Evolutionary conservation across 2,329 filamentous ascomycete genomes (phyloP).

Genomic region (Trichoderma atroviride): DNA sequence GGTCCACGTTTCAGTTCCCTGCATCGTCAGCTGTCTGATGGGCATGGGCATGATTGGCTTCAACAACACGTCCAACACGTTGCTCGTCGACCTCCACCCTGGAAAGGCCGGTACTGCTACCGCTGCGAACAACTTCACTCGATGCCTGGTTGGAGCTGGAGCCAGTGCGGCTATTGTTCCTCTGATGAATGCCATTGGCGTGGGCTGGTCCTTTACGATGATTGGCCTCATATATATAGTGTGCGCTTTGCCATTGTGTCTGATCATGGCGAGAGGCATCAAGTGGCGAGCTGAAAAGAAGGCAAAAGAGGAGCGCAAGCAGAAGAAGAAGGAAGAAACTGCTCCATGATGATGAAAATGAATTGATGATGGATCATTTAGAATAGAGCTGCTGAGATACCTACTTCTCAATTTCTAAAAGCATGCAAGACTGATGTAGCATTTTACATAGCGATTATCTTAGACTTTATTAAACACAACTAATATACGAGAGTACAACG

Average conservation of each 20-base stretch:
- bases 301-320: conserved; percentile 34
- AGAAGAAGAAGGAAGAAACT: conserved; percentile 27
- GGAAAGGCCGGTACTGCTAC: conserved; percentile 55
- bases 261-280: conserved; percentile 48
- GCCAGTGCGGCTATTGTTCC: conserved; percentile 55
- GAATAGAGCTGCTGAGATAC: not conserved
- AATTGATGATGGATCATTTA: not conserved
- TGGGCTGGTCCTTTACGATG: conserved; percentile 56
- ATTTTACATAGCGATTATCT: not conserved
- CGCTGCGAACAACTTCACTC: conserved; percentile 58
- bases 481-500: not conserved
- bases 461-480: not conserved
- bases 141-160: conserved; percentile 58
- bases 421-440: not conserved
- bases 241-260: conserved; percentile 44
- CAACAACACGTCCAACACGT: conserved; percentile 54
- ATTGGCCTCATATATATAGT: conserved; percentile 48
- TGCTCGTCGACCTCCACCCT: conserved; percentile 61
- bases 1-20: conserved; percentile 49
- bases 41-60: conserved; percentile 56
- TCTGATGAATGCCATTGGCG: conserved; percentile 54
- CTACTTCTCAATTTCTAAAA: not conserved
- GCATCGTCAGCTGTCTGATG: conserved; percentile 50
- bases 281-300: conserved; percentile 46
- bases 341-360: not conserved